These are phyloP conservation scores for Salix dunnii DNA, from an alignment of 345 rosid species.

Conservation along the genomic window DNA sequence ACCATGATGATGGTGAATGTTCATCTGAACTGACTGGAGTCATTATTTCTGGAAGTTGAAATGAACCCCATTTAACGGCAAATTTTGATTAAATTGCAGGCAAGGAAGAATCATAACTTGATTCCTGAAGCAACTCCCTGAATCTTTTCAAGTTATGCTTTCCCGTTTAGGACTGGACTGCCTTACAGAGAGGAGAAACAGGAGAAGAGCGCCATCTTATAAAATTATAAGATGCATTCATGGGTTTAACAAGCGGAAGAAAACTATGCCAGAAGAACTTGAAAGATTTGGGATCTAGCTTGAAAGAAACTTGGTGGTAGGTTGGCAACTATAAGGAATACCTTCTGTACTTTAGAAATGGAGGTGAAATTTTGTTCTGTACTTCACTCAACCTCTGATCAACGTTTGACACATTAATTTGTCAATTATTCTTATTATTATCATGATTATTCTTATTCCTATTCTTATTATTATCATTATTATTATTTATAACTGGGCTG, in stretches of 20 bases:
- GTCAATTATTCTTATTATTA: neutral
- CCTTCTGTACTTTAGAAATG: neutral
- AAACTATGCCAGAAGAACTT: no score
- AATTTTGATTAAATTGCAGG: constrained; percentile 31
- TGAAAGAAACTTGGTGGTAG: neutral
- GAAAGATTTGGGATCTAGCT: neutral
- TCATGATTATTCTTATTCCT: no score
- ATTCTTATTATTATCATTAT: no score
- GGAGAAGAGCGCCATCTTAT: neutral
- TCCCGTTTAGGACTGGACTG: neutral
- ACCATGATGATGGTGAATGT: constrained; percentile 38
- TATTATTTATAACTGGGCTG: neutral
- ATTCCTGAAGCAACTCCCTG: neutral
- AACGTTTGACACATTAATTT: neutral
- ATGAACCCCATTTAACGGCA: neutral
- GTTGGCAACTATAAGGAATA: neutral
- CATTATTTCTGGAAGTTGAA: neutral
- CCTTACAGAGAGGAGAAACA: neutral
- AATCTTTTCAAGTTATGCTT: neutral
- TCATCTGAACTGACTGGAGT: constrained; percentile 1
- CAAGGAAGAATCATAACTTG: constrained; percentile 24
- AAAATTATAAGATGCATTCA: neutral
- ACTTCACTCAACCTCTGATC: neutral
- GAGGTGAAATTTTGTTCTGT: constrained; percentile 1
- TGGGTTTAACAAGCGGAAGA: neutral